Evolutionary conservation across 345 rosid genomes (phyloP).

Genomic region (Rhizophora mangle): DNA sequence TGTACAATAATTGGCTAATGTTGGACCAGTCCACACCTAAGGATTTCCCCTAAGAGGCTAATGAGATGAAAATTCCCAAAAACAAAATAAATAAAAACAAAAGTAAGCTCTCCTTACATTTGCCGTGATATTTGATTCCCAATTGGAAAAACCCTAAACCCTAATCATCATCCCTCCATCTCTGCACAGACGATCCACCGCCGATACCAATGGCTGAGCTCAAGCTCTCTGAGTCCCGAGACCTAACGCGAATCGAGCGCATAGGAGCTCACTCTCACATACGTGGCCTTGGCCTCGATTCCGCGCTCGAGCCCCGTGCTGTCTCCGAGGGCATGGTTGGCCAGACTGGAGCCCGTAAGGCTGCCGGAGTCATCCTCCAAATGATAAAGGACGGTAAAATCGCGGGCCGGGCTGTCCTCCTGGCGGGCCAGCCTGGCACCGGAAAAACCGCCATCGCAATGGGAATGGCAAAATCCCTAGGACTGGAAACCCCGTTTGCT

Average conservation of each 20-base stretch:
- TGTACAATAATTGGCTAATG: too few species aligned
- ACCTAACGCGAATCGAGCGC: conserved; percentile 87
- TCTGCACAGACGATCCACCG: background rate
- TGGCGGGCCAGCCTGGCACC: conserved; percentile 96
- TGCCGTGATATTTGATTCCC: too few species aligned
- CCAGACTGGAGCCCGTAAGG: conserved; percentile 74
- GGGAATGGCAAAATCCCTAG: conserved; percentile 98
- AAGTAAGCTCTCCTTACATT: too few species aligned
- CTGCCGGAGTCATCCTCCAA: conserved; percentile 89
- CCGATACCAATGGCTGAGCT: conserved; percentile 59
- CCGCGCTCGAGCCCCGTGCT: conserved; percentile 75
- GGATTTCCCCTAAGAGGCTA: too few species aligned
- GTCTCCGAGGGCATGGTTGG: conserved; percentile 95
- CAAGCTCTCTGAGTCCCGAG: conserved; percentile 69
- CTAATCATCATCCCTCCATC: background rate
- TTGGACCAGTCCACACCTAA: too few species aligned
- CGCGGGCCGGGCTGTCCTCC: conserved; percentile 83
- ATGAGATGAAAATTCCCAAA: too few species aligned
- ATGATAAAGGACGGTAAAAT: conserved; percentile 89
- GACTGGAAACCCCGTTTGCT: conserved; percentile 89
- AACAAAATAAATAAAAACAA: too few species aligned
- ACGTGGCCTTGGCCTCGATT: conserved; percentile 88
- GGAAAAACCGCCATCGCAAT: conserved; percentile 96
- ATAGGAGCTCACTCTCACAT: conserved; percentile 98
- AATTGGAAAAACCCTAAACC: conserved; percentile 5